Base-by-base conservation (phyloP, 306 rosid genomes). In the peach (Prunus persica) region DNA sequence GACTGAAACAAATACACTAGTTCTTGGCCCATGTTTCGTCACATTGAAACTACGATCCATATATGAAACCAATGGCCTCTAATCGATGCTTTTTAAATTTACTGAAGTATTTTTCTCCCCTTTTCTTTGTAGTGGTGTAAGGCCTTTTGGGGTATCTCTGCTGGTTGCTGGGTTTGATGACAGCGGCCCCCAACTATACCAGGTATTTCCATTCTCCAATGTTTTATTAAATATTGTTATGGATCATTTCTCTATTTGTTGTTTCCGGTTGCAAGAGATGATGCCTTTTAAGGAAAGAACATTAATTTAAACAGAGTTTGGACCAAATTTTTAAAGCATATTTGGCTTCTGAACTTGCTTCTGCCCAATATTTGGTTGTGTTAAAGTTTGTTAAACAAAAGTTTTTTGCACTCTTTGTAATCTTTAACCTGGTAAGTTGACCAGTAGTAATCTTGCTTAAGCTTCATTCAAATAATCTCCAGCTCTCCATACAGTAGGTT, bases 81-180 rank as follows among this genome's bases (percentile, higher is more conserved):
- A 43, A 25, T 8, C 5, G 20, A 24, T 47, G 38, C 15, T 50
- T 54, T 18, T 70, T 10, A 66, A 18, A 62, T 84, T 78, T 62
- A 74, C 75, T 60, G 71, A 68, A 58, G 46, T 75, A 41, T 60
- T 81, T 79, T 62, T 38, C 43, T 7, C 49, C 64, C 18, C 54
- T 65, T 38, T 20, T 45, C 76, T 76, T 68, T 62, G 78, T 60
- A 95, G 99, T 84, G 99, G 97, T 86, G 99, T 92, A 55, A 89
- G 99, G 89, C 99, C 99, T 22, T 95, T 95, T 78, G 99, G 99
- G 77, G 97, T 95, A 74, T 92, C 99, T 20, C 80, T 95, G 47
- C 89, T 95, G 79, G 92, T 92, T 80, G 97, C 99, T 68, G 96
- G 99, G 65, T 95, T 87, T 76, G 97, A 92, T 81, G 93, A 90